These are phyloP conservation scores for Miscanthus lutarioriparius DNA, from an alignment of 176 grass and related monocot species.

Conservation along the genomic window DNA sequence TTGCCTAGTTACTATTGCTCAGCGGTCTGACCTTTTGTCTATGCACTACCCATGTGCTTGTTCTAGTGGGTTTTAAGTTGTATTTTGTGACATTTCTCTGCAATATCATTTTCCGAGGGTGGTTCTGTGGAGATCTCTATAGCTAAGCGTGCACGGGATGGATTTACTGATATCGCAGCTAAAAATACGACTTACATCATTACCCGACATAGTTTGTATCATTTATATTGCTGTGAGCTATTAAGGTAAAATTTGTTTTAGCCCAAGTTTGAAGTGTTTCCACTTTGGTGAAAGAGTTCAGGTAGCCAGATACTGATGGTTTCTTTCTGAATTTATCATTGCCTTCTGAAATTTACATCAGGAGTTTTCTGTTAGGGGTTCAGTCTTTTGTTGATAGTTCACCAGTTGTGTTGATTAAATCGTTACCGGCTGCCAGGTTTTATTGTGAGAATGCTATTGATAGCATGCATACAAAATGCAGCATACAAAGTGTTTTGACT, in stretches of 20 bases:
- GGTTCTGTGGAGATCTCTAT: neutral
- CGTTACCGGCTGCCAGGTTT: neutral
- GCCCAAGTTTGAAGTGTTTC: neutral
- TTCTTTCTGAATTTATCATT: neutral
- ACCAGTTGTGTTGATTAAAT: neutral
- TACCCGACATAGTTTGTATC: neutral
- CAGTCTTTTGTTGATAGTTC: neutral
- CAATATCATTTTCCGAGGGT: neutral
- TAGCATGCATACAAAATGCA: neutral
- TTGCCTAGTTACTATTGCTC: neutral
- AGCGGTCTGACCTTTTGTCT: neutral
- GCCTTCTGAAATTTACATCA: neutral
- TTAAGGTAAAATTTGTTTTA: neutral
- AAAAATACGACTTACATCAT: neutral
- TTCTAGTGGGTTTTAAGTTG: neutral
- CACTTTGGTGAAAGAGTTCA: neutral
- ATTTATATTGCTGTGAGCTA: neutral
- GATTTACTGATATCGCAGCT: neutral
- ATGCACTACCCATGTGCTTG: neutral
- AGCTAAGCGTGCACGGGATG: neutral
- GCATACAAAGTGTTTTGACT: no score
- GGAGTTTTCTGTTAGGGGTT: neutral
- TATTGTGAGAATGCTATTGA: neutral
- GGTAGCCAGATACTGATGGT: neutral
- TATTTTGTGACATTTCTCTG: neutral